Evolutionary conservation across 106 monocot species (phyloP).

Genomic region (Dendrobium nobile): DNA sequence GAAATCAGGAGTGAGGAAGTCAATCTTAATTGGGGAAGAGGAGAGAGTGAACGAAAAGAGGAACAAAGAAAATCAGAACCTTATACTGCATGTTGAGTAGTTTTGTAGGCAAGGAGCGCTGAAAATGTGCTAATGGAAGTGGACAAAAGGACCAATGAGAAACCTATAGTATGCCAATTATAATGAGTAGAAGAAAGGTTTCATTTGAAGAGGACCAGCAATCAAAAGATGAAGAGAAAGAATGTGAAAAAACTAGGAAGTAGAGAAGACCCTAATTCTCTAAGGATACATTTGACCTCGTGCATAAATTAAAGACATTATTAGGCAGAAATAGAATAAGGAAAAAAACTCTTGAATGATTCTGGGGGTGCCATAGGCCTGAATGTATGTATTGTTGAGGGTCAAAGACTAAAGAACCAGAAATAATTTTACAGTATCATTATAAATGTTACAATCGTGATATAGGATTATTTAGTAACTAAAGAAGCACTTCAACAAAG

Average conservation of each 20-base stretch:
- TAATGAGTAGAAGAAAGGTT: neutral
- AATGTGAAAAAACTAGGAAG: neutral
- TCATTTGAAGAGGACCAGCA: neutral
- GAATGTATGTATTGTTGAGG: too few species aligned
- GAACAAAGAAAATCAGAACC: too few species aligned
- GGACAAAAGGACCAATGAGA: too few species aligned
- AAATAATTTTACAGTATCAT: too few species aligned
- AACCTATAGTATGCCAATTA: neutral
- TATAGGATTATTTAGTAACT: neutral
- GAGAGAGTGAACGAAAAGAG: too few species aligned
- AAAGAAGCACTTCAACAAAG: neutral
- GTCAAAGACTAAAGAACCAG: too few species aligned
- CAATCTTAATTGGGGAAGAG: too few species aligned
- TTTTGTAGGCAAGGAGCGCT: too few species aligned
- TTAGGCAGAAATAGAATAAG: neutral
- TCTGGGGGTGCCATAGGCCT: neutral
- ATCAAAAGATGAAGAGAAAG: neutral
- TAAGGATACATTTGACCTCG: neutral
- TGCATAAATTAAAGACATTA: neutral
- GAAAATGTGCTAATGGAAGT: too few species aligned
- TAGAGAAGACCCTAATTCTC: neutral
- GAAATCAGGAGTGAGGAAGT: too few species aligned
- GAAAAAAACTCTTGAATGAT: neutral
- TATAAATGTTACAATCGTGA: neutral
- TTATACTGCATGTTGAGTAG: too few species aligned